A percentile compares a stretch with the other conserved stretches of the same genome.
These are phyloP conservation scores for Pythium biforme DNA, from an alignment of 352 stramenopile genomes.

Conservation along the genomic window DNA sequence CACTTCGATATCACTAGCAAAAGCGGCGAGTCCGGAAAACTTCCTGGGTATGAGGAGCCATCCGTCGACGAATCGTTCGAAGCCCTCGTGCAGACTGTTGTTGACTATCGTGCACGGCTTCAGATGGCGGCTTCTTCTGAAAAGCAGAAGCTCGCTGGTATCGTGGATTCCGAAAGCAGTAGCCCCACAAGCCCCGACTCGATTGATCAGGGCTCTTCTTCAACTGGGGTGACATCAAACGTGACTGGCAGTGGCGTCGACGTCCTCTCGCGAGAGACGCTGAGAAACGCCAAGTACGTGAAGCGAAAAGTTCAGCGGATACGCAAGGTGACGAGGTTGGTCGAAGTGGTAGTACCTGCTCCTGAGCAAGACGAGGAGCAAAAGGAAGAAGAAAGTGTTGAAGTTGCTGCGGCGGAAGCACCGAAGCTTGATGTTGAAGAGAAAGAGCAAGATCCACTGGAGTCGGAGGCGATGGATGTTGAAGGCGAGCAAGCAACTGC, in stretches of 20 bases:
- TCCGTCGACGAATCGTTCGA: slow-evolving; percentile 39
- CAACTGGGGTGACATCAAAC: background rate
- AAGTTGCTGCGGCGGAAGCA: background rate
- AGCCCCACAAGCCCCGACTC: background rate
- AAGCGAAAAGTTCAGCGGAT: slow-evolving; percentile 42
- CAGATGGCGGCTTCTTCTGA: slow-evolving; percentile 72
- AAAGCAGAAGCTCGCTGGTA: slow-evolving; percentile 50
- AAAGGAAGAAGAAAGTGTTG: slow-evolving; percentile 14
- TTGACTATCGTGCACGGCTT: slow-evolving; percentile 69
- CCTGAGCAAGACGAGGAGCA: slow-evolving; percentile 17
- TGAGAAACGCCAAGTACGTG: slow-evolving; percentile 45
- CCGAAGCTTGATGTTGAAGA: background rate
- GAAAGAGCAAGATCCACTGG: background rate
- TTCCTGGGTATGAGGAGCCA: background rate
- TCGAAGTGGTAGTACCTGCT: slow-evolving; percentile 3
- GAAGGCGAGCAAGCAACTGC: background rate
- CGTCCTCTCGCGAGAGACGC: slow-evolving; percentile 13
- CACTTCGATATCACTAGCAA: slow-evolving; percentile 44
- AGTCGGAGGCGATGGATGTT: slow-evolving; percentile 1
- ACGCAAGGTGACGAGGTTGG: slow-evolving; percentile 17
- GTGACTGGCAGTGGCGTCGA: background rate
- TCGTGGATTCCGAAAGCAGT: slow-evolving; percentile 19
- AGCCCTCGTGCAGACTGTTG: slow-evolving; percentile 58
- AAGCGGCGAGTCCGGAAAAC: slow-evolving; percentile 15
- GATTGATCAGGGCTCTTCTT: background rate